phyloP scores from a whole-genome alignment of 2,329 filamentous ascomycete species.

The Aspergillus luchuensis region DNA sequence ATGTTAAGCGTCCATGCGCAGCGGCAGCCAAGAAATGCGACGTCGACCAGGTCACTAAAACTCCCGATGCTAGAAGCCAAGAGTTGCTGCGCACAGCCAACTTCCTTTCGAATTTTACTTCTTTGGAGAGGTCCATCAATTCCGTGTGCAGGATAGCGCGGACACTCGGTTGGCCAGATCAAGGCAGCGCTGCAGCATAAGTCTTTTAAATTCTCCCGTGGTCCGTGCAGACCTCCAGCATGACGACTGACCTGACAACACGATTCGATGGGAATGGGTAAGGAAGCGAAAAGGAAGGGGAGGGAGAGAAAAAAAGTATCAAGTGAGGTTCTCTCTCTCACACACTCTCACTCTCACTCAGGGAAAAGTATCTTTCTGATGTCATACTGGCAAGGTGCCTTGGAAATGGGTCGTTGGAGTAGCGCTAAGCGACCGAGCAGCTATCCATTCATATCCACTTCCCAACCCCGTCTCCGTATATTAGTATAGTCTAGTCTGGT shows the following conservation, averaged over 20 bases:
- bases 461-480: neutral
- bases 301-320: neutral
- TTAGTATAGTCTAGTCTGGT: neutral
- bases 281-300: too few relatives aligned
- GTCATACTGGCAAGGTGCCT: conserved; percentile 6
- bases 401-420: conserved; percentile 4
- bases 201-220: conserved; percentile 8
- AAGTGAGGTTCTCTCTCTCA: neutral
- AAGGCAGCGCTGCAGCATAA: conserved; percentile 10
- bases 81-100: neutral
- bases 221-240: conserved; percentile 8
- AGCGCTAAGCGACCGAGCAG: neutral
- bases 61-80: conserved; percentile 1
- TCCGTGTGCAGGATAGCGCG: conserved; percentile 4
- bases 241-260: conserved; percentile 3
- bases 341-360: too few relatives aligned
- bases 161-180: conserved; percentile 1
- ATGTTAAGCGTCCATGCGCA: neutral
- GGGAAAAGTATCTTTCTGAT: neutral
- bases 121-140: neutral
- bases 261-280: neutral
- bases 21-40: conserved; percentile 4
- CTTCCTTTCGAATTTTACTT: neutral
- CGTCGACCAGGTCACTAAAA: conserved; percentile 2
- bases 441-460: too few relatives aligned